Evolutionary conservation across 2,329 filamentous ascomycete genomes (phyloP).

Genomic region (Phoma sp.): DNA sequence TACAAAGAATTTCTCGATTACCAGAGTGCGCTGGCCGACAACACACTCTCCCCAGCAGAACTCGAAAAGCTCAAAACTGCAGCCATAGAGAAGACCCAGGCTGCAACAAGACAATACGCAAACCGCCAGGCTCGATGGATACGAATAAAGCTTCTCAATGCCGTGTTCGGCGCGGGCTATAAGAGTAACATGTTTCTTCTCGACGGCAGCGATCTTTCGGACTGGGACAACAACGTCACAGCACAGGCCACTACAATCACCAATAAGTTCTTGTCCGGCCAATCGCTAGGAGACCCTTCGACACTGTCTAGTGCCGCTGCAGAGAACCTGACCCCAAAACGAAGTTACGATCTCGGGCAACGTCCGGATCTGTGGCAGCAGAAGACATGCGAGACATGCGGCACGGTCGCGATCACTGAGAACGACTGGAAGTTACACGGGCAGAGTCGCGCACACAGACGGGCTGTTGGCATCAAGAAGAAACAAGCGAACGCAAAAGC

Average conservation of each 20-base stretch:
- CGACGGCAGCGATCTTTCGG: slow-evolving; percentile 73
- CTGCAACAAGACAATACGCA: slow-evolving; percentile 86
- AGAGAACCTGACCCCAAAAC: slow-evolving; percentile 64
- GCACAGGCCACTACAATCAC: slow-evolving; percentile 69
- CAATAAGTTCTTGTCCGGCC: slow-evolving; percentile 63
- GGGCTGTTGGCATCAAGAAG: slow-evolving; percentile 39
- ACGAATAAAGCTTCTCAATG: slow-evolving; percentile 76
- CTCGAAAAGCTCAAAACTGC: slow-evolving; percentile 63
- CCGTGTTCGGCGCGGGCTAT: slow-evolving; percentile 63
- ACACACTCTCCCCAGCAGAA: slow-evolving; percentile 44
- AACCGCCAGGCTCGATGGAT: slow-evolving; percentile 88
- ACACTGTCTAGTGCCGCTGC: slow-evolving; percentile 63
- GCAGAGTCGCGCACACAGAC: slow-evolving; percentile 60
- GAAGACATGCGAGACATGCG: slow-evolving; percentile 74
- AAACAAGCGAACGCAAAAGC: slow-evolving; percentile 29
- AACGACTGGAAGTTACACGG: slow-evolving; percentile 65
- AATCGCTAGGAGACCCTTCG: slow-evolving; percentile 60
- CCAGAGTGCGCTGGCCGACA: slow-evolving; percentile 50
- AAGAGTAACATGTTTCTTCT: slow-evolving; percentile 73
- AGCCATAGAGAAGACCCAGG: slow-evolving; percentile 77
- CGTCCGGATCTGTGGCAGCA: slow-evolving; percentile 56
- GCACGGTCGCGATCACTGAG: slow-evolving; percentile 60
- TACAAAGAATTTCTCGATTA: slow-evolving; percentile 90
- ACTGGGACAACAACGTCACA: slow-evolving; percentile 70
- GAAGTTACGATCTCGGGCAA: slow-evolving; percentile 54